phyloP scores from a whole-genome alignment of 1,284 basidiomycete genomes.

The Leccinum griseonigrum region DNA sequence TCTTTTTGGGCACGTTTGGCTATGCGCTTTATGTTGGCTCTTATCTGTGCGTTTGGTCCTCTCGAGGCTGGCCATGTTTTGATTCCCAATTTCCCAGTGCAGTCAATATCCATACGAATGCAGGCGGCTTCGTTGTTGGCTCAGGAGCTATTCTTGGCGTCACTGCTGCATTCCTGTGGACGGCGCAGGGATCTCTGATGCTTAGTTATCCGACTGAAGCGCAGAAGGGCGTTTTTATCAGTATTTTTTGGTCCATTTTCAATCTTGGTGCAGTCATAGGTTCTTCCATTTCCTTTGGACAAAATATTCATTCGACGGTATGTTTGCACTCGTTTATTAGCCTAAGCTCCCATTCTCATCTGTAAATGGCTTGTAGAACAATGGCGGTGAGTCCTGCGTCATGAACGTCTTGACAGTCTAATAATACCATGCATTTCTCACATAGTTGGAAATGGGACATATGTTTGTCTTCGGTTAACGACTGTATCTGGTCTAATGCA shows the following conservation, averaged over 20 bases:
- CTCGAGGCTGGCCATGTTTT: no score
- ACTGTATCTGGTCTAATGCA: not conserved
- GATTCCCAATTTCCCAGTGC: conserved; percentile 26
- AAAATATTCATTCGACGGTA: conserved; percentile 43
- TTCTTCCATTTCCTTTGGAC: conserved; percentile 52
- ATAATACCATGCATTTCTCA: not conserved
- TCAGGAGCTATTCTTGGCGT: conserved; percentile 60
- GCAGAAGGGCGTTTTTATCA: conserved; percentile 60
- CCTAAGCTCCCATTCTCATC: not conserved
- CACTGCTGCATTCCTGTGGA: conserved; percentile 66
- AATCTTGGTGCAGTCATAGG: conserved; percentile 66
- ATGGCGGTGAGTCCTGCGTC: conserved; percentile 15
- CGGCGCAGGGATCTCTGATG: conserved; percentile 64
- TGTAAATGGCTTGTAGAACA: conserved; percentile 3
- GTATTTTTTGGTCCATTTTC: conserved; percentile 69
- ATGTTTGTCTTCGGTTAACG: conserved; percentile 15
- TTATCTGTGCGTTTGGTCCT: conserved; percentile 34
- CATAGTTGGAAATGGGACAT: conserved; percentile 34
- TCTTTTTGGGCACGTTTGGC: conserved; percentile 50
- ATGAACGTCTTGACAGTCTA: not conserved
- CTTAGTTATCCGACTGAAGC: conserved; percentile 56
- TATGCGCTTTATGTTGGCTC: conserved; percentile 55
- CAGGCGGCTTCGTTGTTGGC: conserved; percentile 48
- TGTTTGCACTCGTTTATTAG: not conserved
- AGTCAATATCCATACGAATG: conserved; percentile 42